Conservation (phyloP, 805 yeast species). For the Cyberlindnera saturnus region DNA sequence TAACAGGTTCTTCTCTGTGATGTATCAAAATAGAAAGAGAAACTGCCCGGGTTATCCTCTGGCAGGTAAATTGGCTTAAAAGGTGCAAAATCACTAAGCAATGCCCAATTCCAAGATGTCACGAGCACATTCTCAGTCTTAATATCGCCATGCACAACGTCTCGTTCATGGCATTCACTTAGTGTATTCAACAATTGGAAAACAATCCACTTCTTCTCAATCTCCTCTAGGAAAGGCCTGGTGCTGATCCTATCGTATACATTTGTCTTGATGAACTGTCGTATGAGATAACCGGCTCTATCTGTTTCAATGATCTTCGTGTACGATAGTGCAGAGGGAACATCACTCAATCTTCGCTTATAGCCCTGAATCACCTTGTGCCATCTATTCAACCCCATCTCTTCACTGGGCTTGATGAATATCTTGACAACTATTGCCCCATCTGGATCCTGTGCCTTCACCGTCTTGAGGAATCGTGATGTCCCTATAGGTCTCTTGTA, state of each 20-base stretch:
- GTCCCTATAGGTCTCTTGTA: conserved; percentile 72
- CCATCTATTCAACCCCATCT: conserved; percentile 20
- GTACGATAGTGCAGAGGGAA: conserved; percentile 67
- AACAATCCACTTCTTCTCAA: conserved; percentile 79
- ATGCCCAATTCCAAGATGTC: conserved; percentile 84
- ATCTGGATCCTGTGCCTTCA: conserved; percentile 67
- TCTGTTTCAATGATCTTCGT: conserved; percentile 76
- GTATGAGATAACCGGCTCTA: conserved; percentile 82
- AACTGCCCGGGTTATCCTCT: conserved; percentile 89
- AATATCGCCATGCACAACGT: conserved; percentile 81
- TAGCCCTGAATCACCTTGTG: conserved; percentile 26
- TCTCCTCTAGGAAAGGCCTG: conserved; percentile 76
- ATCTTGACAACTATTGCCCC: conserved; percentile 77
- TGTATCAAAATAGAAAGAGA: conserved; percentile 87
- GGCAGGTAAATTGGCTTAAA: conserved; percentile 84
- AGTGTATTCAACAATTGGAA: conserved; percentile 72
- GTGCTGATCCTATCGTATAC: conserved; percentile 84
- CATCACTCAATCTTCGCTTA: conserved; percentile 35
- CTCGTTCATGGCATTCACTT: conserved; percentile 53
- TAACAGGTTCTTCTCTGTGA: conserved; percentile 84
- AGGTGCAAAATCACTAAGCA: conserved; percentile 76
- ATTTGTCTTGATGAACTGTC: conserved; percentile 75
- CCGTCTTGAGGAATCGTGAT: conserved; percentile 79
- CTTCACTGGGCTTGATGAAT: conserved; percentile 65
- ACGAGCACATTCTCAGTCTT: conserved; percentile 85